phyloP scores from a whole-genome alignment of 768 basidiomycete species.

The Kwoniella shandongensis region DNA sequence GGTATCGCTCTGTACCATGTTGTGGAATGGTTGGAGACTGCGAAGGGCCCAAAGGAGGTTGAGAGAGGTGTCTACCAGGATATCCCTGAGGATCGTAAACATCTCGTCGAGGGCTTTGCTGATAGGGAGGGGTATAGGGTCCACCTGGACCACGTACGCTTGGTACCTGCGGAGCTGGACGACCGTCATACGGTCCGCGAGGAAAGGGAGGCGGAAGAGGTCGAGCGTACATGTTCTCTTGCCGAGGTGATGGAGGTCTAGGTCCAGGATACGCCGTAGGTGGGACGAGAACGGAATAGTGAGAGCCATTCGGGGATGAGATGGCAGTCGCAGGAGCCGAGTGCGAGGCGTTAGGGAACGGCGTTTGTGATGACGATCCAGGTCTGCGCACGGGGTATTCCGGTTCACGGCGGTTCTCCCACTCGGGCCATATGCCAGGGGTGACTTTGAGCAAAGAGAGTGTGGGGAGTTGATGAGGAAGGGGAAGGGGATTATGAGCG shows the following conservation, averaged over 20 bases:
- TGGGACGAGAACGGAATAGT: slow-evolving; percentile 17
- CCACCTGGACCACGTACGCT: slow-evolving; percentile 4
- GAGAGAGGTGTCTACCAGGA: slow-evolving; percentile 21
- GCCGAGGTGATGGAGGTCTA: slow-evolving; percentile 16
- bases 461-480: slow-evolving; percentile 42
- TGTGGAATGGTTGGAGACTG: slow-evolving; percentile 4
- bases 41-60: slow-evolving; percentile 17
- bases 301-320: slow-evolving; percentile 19
- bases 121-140: slow-evolving; percentile 10
- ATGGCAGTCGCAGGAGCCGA: slow-evolving; percentile 21
- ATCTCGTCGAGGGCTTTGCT: slow-evolving; percentile 12
- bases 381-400: slow-evolving; percentile 15
- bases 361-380: slow-evolving; percentile 6
- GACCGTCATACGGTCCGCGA: slow-evolving; percentile 9
- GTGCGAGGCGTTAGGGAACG: slow-evolving; percentile 14
- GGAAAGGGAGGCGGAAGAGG: slow-evolving; percentile 16
- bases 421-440: slow-evolving; percentile 48
- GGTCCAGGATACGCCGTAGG: slow-evolving; percentile 15
- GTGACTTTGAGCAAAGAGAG: slow-evolving; percentile 34
- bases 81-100: slow-evolving; percentile 14
- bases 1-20: slow-evolving; percentile 4
- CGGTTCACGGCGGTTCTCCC: slow-evolving; percentile 37
- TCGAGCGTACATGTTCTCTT: slow-evolving; percentile 6
- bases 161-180: slow-evolving; percentile 2
- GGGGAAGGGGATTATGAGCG: slow-evolving; percentile 32